Evolutionary conservation across 441 rosid genomes (phyloP).

Genomic region (Bocquillonia castaneifolia): DNA sequence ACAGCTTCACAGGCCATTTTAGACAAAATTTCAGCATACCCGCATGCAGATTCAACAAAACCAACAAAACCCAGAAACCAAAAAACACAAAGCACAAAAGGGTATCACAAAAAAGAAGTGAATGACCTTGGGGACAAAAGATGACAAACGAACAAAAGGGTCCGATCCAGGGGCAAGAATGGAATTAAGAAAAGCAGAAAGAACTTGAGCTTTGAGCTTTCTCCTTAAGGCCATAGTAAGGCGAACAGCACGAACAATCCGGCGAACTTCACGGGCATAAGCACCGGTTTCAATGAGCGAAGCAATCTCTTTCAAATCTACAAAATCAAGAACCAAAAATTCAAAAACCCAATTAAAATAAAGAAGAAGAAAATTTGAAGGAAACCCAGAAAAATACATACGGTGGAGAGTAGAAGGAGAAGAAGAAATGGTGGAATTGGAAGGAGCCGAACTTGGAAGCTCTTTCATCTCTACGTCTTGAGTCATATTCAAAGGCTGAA

Average conservation of each 20-base stretch:
- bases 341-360: background rate
- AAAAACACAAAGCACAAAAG: background rate
- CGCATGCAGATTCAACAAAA: background rate
- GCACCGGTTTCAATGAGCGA: conserved; percentile 62
- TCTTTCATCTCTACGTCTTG: conserved; percentile 63
- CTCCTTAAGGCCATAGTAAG: conserved; percentile 50
- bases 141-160: conserved; percentile 33
- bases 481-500: conserved; percentile 26
- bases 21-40: background rate
- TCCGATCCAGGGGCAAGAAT: conserved; percentile 56
- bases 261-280: conserved; percentile 53
- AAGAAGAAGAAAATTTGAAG: background rate
- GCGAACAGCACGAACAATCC: conserved; percentile 57
- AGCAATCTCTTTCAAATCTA: conserved; percentile 73
- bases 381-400: conserved; percentile 11
- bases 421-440: conserved; percentile 32
- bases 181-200: conserved; percentile 43
- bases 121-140: conserved; percentile 52
- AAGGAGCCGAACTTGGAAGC: conserved; percentile 33
- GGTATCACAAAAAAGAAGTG: background rate
- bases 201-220: conserved; percentile 43
- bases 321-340: background rate
- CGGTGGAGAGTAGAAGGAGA: conserved; percentile 46
- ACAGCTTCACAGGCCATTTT: no score
- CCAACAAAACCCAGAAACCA: background rate